Evolutionary conservation across 2,329 filamentous ascomycete genomes (phyloP).

Genomic region (Cadophora sp.): DNA sequence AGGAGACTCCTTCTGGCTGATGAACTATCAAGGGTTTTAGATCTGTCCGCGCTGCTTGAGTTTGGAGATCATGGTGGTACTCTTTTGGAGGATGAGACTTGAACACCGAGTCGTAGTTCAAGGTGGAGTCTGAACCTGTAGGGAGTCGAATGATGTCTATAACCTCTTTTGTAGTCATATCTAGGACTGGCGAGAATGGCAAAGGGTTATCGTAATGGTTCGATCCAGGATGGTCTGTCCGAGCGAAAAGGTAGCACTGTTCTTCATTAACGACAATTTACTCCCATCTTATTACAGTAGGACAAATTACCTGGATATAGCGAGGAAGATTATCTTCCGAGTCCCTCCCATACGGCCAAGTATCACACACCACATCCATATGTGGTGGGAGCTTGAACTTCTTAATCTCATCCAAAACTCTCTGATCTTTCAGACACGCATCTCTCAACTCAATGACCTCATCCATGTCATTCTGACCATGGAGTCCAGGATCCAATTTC

Average conservation of each 20-base stretch:
- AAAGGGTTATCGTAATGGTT: constrained; percentile 41
- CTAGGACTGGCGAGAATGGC: constrained; percentile 39
- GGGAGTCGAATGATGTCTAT: constrained; percentile 37
- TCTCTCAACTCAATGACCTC: constrained; percentile 38
- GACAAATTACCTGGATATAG: constrained; percentile 35
- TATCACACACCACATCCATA: constrained; percentile 37
- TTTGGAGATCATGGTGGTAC: constrained; percentile 39
- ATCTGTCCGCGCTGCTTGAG: constrained; percentile 49
- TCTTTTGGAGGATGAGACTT: constrained; percentile 32
- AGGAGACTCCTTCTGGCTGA: constrained; percentile 68
- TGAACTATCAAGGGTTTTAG: constrained; percentile 67
- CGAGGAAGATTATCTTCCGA: constrained; percentile 35
- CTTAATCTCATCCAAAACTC: constrained; percentile 33
- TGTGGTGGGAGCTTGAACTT: constrained; percentile 34
- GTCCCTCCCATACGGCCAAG: constrained; percentile 41
- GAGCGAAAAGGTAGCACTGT: constrained; percentile 39
- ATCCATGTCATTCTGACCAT: constrained; percentile 39
- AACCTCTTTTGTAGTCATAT: constrained; percentile 35
- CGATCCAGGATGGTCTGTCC: constrained; percentile 35
- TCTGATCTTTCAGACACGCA: constrained; percentile 33
- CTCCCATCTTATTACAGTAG: neutral
- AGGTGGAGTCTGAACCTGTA: constrained; percentile 31
- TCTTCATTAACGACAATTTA: neutral
- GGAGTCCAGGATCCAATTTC: constrained; percentile 33
- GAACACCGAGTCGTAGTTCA: constrained; percentile 32